Base-by-base conservation (phyloP, 371 early-diverging fungal genomes). In the Fennellomyces sp. region DNA sequence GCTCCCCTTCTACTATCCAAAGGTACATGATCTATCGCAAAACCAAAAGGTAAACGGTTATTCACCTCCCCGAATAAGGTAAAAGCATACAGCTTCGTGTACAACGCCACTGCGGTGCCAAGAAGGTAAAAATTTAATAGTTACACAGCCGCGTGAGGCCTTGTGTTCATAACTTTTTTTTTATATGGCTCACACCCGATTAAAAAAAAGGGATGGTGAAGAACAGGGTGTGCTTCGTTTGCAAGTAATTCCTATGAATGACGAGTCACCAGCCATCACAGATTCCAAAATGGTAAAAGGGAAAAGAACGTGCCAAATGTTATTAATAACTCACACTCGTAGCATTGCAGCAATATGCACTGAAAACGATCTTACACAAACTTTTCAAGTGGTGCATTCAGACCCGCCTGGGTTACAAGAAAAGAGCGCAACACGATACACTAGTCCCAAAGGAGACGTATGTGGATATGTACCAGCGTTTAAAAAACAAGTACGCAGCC, bases 371-470 rank as follows among this genome's bases (percentile, higher is more conserved):
- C 36, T 70, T 90, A 36, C 88, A 87, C 58, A 86, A 84, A 55
- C 67, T 92, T 7, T 91, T 80, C 72, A 92, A 92, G 60, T 92
- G 93, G 93, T 88, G 88, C 23, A 83, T 85, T 27, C 90, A 88
- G 45, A 75, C 83, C 15, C 69, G 84, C 17, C 68, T 86, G n/a
- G 94, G 93, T 0, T 92, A 91, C 59, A 81, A 83, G 51, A 91
- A 91, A 64, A 81, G 86, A 26, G 85, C 86, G 7, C 72, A 78
- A 23, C 90, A 90, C 66, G 93, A 94, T 62, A 65, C 87, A 11
- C 52, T 92, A 28, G 87, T 93, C 5, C 76, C 83, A 17, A 88
- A 92, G 62, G 89, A 87, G 12, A 64, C 63, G 7, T 94, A 91
- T 61, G 62, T 76, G 25, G 62, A 65, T 19, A 86, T 76, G 57